Evolutionary conservation across 768 basidiomycete species (phyloP).

Genomic region (Strobilomyces dryophilus): DNA sequence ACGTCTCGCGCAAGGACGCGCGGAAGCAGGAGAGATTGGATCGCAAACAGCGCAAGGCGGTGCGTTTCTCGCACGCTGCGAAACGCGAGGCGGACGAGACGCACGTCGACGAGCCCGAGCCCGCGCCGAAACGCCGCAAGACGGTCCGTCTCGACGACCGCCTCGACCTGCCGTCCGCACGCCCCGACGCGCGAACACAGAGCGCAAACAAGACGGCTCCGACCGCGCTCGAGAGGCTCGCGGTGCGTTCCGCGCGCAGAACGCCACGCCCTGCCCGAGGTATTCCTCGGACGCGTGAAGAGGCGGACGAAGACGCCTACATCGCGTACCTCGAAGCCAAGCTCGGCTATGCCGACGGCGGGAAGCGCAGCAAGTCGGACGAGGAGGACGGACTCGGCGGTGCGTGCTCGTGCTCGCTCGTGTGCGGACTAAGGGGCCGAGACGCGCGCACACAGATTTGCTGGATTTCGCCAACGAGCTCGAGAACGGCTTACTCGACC

Average conservation of each 20-base stretch:
- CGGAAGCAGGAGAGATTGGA: constrained; percentile 59
- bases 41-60: constrained; percentile 60
- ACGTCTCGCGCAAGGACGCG: constrained; percentile 52
- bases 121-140: constrained; percentile 42
- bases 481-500: constrained; percentile 6
- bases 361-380: constrained; percentile 40
- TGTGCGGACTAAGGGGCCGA: not conserved
- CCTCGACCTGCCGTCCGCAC: not conserved
- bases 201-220: constrained; percentile 12
- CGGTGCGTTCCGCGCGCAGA: constrained; percentile 13
- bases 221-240: constrained; percentile 36
- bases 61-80: constrained; percentile 45
- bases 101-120: constrained; percentile 44
- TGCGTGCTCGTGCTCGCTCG: constrained; percentile 30
- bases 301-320: constrained; percentile 77
- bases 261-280: not conserved
- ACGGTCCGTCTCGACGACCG: constrained; percentile 26
- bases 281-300: constrained; percentile 34
- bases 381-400: constrained; percentile 86
- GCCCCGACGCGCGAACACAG: not conserved
- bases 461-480: constrained; percentile 44
- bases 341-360: constrained; percentile 51
- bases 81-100: constrained; percentile 42
- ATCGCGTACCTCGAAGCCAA: constrained; percentile 81
- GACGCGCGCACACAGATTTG: constrained; percentile 39